Percentiles rank a stretch among this genome's conserved stretches.
phyloP scores from a whole-genome alignment of 495 filamentous ascomycete genomes.

The Penicillium ochrochloron region DNA sequence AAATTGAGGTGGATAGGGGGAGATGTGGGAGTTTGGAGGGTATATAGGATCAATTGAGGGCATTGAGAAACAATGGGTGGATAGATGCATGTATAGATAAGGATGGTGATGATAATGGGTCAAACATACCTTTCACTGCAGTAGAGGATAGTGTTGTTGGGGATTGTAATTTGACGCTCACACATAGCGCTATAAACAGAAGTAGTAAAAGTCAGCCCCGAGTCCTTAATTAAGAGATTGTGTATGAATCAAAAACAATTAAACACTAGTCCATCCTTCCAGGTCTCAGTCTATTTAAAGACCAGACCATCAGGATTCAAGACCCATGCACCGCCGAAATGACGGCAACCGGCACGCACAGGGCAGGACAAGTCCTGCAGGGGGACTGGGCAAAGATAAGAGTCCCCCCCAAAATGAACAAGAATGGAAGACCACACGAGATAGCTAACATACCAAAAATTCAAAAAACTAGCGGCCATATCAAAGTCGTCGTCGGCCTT shows the following conservation, averaged over 20 bases:
- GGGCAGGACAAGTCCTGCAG: conserved; percentile 20
- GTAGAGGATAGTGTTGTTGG: conserved; percentile 63
- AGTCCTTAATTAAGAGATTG: neutral
- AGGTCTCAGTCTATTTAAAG: conserved; percentile 20
- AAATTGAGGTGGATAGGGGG: conserved; percentile 11
- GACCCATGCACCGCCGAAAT: conserved; percentile 2
- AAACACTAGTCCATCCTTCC: neutral
- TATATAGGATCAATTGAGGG: neutral
- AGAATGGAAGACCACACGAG: conserved; percentile 9
- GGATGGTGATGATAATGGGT: neutral
- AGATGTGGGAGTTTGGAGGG: conserved; percentile 10
- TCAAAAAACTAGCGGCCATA: conserved; percentile 67
- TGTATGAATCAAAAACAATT: neutral
- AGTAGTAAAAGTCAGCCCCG: conserved; percentile 27
- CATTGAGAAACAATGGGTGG: neutral
- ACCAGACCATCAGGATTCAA: neutral
- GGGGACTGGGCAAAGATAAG: conserved; percentile 29
- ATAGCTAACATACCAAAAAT: conserved; percentile 61
- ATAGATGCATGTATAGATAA: neutral
- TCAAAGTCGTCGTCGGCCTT: conserved; percentile 49
- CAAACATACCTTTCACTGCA: conserved; percentile 58
- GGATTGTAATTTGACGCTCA: conserved; percentile 68
- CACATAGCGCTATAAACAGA: conserved; percentile 58
- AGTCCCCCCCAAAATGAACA: neutral
- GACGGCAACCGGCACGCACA: conserved; percentile 35